Evolutionary conservation across 2,329 filamentous ascomycete genomes (phyloP).

Genomic region (Xylariaceae sp.): DNA sequence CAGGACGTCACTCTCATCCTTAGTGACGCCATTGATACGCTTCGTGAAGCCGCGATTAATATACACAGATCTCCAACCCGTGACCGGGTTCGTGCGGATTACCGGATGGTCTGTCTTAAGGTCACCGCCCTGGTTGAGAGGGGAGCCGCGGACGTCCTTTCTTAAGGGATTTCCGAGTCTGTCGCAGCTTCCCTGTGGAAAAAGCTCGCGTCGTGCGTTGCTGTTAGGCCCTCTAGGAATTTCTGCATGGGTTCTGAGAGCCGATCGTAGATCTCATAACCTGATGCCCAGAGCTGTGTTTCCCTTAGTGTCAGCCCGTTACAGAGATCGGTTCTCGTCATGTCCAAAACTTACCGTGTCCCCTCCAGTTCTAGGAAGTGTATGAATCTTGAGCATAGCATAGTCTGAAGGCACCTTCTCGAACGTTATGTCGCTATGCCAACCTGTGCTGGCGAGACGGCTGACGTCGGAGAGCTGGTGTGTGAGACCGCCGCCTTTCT

Average conservation of each 20-base stretch:
- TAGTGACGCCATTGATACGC: constrained; percentile 51
- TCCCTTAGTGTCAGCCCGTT: neutral
- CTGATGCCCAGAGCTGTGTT: constrained; percentile 43
- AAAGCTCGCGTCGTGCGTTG: constrained; percentile 45
- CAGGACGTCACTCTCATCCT: constrained; percentile 51
- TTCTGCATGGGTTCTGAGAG: constrained; percentile 45
- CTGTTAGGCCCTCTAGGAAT: constrained; percentile 47
- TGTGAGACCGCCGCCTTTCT: constrained; percentile 50
- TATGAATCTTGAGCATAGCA: constrained; percentile 48
- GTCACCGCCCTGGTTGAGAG: constrained; percentile 52
- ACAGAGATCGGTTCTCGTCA: neutral
- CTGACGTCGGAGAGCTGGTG: constrained; percentile 48
- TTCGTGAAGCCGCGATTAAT: constrained; percentile 49
- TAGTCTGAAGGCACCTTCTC: constrained; percentile 52
- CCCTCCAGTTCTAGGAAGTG: constrained; percentile 42
- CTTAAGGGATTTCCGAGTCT: constrained; percentile 44
- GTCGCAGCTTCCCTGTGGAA: constrained; percentile 48
- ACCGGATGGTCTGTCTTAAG: constrained; percentile 50
- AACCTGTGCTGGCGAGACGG: constrained; percentile 44
- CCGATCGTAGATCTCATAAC: constrained; percentile 52
- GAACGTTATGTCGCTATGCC: constrained; percentile 54
- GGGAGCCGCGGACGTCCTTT: constrained; percentile 46
- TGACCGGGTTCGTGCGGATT: constrained; percentile 57
- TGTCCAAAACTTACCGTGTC: constrained; percentile 36
- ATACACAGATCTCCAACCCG: constrained; percentile 54